Evolutionary conservation across 768 basidiomycete species (phyloP), one percentile per base, ranked within the genome.

Genomic region (Psilocybe azurescens): DNA sequence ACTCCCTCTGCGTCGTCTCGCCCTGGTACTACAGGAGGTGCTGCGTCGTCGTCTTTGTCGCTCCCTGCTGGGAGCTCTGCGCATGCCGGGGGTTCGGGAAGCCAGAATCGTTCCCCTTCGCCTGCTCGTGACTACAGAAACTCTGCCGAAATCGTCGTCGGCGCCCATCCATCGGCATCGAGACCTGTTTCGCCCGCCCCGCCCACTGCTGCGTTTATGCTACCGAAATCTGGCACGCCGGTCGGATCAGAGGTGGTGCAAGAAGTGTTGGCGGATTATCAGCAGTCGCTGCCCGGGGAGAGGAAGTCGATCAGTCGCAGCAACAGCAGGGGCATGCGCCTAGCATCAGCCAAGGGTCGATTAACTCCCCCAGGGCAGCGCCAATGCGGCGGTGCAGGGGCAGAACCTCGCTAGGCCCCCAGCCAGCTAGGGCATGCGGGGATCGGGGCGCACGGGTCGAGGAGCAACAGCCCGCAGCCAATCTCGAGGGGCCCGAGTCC

Each of bases 211-310:
- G 90, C 82, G 7, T 86, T 95, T 71, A 93, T 91, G 85, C 83
- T 87, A 51, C 88, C 91, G 6, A 88, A 86, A 14, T 76, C 75
- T 5, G 55, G 80, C 0, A 76, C 79, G 32, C 75, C 81, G 2
- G 63, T 80, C 6, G 81, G 81, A 1, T 72, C 80, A 44, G 82
- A 87, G n/a, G 80, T 85, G 0, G 86, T 94, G 16, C 88, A 91
- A 59, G 85, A 87, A n/a, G 88, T 94, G 7, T 74, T 94, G 14
- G 79, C 80, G 0, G 83, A 87, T 65, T 98, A 98, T 70, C 85
- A 89, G 29, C 94, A 95, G 69, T 86, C 89, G 1, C 84, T 98
- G 71, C 96, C 95, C 6, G 95, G 94, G 3, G 96, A 97, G 72
- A 79, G 84, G 53, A 88, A 84, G 74, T 79, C 82, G 7, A 77